These are phyloP conservation scores for Penicillium aurantiogriseum DNA, from an alignment of 2,329 filamentous ascomycete genomes.

Conservation along the genomic window DNA sequence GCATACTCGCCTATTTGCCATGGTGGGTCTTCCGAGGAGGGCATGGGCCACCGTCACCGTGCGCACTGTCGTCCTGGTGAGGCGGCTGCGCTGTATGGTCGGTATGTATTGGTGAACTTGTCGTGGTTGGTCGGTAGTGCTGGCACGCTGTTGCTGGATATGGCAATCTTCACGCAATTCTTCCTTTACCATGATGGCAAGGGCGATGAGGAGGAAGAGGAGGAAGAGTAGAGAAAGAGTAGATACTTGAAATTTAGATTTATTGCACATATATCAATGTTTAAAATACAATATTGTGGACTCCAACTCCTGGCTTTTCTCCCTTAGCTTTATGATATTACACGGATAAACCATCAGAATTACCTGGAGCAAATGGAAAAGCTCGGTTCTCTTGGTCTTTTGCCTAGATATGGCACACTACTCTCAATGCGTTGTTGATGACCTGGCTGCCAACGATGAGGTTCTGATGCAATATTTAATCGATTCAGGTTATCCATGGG, in stretches of 20 bases:
- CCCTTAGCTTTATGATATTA: background rate
- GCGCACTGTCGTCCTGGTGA: constrained; percentile 64
- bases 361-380: too few species aligned
- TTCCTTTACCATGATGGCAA: constrained; percentile 68
- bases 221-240: constrained; percentile 14
- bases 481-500: too few species aligned
- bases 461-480: background rate
- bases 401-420: background rate
- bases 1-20: constrained; percentile 76
- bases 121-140: constrained; percentile 89
- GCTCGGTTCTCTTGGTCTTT: background rate
- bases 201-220: constrained; percentile 17
- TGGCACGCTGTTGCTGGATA: constrained; percentile 80
- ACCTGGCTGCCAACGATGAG: background rate
- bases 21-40: constrained; percentile 23
- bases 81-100: constrained; percentile 64
- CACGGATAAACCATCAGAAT: background rate
- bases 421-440: background rate
- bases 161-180: constrained; percentile 86
- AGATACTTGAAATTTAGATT: background rate
- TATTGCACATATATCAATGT: background rate
- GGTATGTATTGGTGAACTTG: constrained; percentile 84
- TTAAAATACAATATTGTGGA: background rate
- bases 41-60: constrained; percentile 8
- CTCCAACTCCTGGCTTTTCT: background rate